Evolutionary conservation across 2,329 filamentous ascomycete genomes (phyloP), one percentile per base, ranked within the genome.

Genomic region (Esteya vermicola): DNA sequence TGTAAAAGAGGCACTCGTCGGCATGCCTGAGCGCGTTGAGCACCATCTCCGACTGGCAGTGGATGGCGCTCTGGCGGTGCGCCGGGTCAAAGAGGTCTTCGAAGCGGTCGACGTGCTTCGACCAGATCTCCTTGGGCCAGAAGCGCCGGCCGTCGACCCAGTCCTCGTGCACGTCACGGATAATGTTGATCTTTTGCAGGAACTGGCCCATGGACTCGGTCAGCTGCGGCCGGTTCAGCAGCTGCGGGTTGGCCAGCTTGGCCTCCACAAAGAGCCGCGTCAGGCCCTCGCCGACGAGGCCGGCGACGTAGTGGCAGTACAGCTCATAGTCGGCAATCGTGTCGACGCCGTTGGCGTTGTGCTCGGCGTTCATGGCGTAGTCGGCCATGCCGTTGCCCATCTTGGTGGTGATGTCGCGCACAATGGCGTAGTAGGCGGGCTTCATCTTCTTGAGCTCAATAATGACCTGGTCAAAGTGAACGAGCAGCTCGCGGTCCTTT

Each of bases 301-400:
- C 91, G n/a, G 91, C 91, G 23, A 98, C 91, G 55, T 96, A 96
- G 60, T 93, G 86, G 64, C 91, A 98, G 68, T 98, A 98, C 40
- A 88, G 66, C 63, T 98, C 88, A 59, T 96, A 98, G 51, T 96
- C 88, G 39, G 80, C 71, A 50, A 93, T 64, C 0, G 83, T 89
- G 54, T 85, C 71, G 43, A 96, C 80, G 36, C 85, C 85, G 44
- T 85, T 76, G 48, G 73, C 65, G 51, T 86, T 85, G 60, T 82
- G 72, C 51, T 91, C 84, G 13, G 84, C 79, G 52, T 93, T 91
- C 50, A 82, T 69, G 31, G 75, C 83, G 57, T 93, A 98, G 62
- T 98, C 89, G 22, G 91, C 91, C 91, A 98, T 98, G 50, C 91
- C 91, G 54, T 96, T 88, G 47, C 88, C 89, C 91, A 98, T 98